Evolutionary conservation across 2,329 filamentous ascomycete species (phyloP), one percentile per base, ranked within the genome.

Genomic region (Elsinoe batatas): DNA sequence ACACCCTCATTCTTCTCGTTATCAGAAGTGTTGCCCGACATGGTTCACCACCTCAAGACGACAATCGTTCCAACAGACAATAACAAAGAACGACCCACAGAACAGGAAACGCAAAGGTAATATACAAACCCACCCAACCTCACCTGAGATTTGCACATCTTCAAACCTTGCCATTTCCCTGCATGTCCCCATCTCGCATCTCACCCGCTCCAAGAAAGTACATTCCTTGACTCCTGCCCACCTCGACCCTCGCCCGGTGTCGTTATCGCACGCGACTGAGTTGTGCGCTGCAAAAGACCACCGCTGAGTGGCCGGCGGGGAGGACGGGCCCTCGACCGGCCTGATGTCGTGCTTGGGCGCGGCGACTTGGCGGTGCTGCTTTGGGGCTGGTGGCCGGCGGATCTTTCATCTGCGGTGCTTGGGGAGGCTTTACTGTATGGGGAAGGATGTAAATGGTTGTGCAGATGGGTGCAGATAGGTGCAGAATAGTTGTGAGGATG

Each of bases 11-110:
- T 15, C 51, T 54, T 54, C 36, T 44, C 51, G 13, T 44, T 44
- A 13, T 54, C 51, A 13, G 51, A 54, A 17, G 51, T 44, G 12
- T 54, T 44, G 51, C 36, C 51, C 18, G 51, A 42, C 51, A 54
- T 54, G 5, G 17, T 54, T 17, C n/a, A 30, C 33, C 17, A 10
- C 22, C 10, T 3, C 32, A 12, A 49, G 44, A 20, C 44, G 10
- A 12, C 44, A 49, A 32, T 17, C 26, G 2, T 10, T 13, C 18
- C 26, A 11, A 12, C 15, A 17, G 11, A 13, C 44, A 49, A 22
- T 30, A 51, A 12, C 4, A 12, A 36, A 33, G 11, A 33, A 5
- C 10, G 15, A 12, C 17, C n/a, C 10, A 18, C 10, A 51, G 11
- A n/a, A n/a, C 36, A 38, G 13, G 36, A 38, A n/a, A 38, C 17